Base-by-base conservation (phyloP, 805 yeast species). In the Maudiozyma saulgeensis region DNA sequence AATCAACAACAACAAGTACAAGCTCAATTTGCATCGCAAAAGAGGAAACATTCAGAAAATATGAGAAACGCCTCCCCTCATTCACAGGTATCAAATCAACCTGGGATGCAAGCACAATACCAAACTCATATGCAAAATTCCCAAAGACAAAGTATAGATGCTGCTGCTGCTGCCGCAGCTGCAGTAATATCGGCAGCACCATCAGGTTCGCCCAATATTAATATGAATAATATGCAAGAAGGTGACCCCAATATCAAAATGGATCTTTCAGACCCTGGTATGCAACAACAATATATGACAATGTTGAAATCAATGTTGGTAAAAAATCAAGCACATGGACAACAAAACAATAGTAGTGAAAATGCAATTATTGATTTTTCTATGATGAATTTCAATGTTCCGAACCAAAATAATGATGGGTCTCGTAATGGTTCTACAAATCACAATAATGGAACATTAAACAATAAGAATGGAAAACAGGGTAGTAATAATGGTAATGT, bases 221-320 rank as follows among this genome's bases (percentile, higher is more conserved):
- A 13, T 35, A 35, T 16, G n/a, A 19, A 21, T n/a, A 38, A 38
- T 19, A 38, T 38, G 41, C 21, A 7, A 18, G 41, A 38, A 4
- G 18, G 18, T 38, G 13, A 13, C 40, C 32, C 32, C 12, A 18
- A 44, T 16, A 26, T 18, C 25, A 45, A 39, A 15, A 41, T 46
- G 40, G 34, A 41, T 15, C 15, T 32, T 19, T 13, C 18, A 23
- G 46, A 43, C 28, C 42, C 49, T 7, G 15, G n/a, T 18, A 41
- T 47, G 43, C 47, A 52, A 51, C 49, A 45, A 28, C 48, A 49
- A 35, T 53, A 48, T 46, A 40, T 47, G 49, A 13, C 47, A 25
- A 46, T 48, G 51, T 23, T 51, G 13, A 48, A 44, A 44, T 21
- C 41, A 4, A 44, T 44, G 31, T 21, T 42, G 1, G 23, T 42